Evolutionary conservation across 306 rosid genomes (phyloP), one percentile per base, ranked within the genome.

Genomic region (Acacia confusa): DNA sequence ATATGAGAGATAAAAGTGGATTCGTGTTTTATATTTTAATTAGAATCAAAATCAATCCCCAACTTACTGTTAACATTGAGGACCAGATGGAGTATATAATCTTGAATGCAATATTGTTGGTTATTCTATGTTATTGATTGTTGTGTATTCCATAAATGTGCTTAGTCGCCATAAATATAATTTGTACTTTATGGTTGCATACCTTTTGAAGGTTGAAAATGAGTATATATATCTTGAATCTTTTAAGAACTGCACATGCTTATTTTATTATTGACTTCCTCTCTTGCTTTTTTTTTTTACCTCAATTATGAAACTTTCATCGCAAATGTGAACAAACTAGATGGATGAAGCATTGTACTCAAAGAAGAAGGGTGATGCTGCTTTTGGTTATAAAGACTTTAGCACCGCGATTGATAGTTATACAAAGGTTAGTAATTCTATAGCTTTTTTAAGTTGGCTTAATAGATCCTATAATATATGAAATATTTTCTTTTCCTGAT

Each of bases 321-420:
- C 91, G 82, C 98, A 95, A 84, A 92, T 95, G 98, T 95, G 97
- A 98, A 93, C 99, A 76, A 89, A 93, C 84, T 93, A 92, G 86
- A 90, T 90, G 96, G 93, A 95, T 88, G 96, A 93, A 66, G 92
- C 97, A 3, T 80, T 95, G 85, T 84, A 84, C 86, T 90, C 96
- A 34, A 95, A 93, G 94, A 92, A 92, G 81, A 95, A 92, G 88
- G 99, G 98, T 15, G 98, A 95, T 40, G 61, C 78, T 27, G 92
- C 97, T 82, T 95, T 95, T 78, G 85, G 92, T 79, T 93, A 86
- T 58, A 95, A 93, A 77, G 97, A 92, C 75, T 89, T 88, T 60
- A 82, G 79, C 84, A 82, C 90, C 66, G 95, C 97, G 72, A 90
- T 88, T 20, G 96, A 89, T 74, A 90, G 90, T 86, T 95, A 89